Conservation (phyloP, 2,329 filamentous ascomycete genomes). For the Elsinoe necatrix region DNA sequence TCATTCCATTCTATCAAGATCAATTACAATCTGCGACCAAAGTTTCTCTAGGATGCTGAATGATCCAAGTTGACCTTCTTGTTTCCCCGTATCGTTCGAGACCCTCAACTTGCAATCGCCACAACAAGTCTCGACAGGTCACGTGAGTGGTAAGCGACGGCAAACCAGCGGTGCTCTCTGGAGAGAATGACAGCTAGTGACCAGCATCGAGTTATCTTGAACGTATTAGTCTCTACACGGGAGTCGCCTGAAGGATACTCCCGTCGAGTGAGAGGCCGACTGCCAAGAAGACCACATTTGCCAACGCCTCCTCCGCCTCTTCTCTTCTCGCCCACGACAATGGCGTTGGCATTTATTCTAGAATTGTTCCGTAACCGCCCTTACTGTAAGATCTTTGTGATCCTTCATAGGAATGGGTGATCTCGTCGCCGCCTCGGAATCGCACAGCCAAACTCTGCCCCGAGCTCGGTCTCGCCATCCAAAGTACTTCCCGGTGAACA, state of each 20-base stretch:
- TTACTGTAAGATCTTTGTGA: background rate
- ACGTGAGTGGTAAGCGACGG: background rate
- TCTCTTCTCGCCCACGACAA: background rate
- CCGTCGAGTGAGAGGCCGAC: background rate
- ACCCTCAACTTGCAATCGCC: background rate
- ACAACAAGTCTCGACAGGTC: background rate
- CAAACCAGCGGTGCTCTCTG: too few species aligned
- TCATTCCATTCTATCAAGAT: too few species aligned
- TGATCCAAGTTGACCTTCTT: too few species aligned
- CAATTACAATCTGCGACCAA: too few species aligned
- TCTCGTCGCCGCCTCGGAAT: too few species aligned
- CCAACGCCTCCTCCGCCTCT: background rate
- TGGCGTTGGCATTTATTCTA: background rate
- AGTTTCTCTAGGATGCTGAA: too few species aligned
- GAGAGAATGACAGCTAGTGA: too few species aligned
- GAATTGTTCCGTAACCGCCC: background rate
- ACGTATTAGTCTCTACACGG: too few species aligned
- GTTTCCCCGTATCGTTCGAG: too few species aligned
- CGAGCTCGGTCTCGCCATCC: background rate
- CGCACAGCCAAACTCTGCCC: background rate
- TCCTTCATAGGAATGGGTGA: background rate
- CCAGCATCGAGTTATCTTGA: too few species aligned
- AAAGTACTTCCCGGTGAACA: too few species aligned
- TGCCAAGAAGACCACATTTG: background rate
- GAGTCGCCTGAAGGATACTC: too few species aligned